phyloP scores from a whole-genome alignment of 164 flowering plant species.

The Nymphaea colorata region DNA sequence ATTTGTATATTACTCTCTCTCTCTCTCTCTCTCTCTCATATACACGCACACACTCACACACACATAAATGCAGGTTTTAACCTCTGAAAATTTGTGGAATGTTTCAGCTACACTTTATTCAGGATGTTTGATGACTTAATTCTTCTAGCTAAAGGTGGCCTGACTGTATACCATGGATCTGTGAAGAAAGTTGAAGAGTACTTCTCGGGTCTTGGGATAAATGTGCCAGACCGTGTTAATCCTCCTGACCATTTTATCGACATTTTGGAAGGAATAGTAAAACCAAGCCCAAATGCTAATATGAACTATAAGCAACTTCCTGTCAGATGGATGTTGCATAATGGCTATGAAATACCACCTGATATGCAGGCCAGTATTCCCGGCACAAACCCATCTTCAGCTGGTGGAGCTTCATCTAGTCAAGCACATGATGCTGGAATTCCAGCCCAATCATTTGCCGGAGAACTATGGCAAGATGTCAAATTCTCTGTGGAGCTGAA shows the following conservation, averaged over 20 bases:
- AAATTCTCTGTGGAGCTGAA: conserved; percentile 40
- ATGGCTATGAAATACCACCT: conserved; percentile 77
- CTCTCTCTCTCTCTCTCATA: too few relatives aligned
- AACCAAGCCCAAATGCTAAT: conserved; percentile 34
- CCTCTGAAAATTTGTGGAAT: neutral
- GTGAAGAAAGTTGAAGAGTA: conserved; percentile 93
- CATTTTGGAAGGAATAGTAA: conserved; percentile 85
- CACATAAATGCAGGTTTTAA: too few relatives aligned
- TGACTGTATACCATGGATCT: conserved; percentile 89
- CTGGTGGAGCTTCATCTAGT: conserved; percentile 18
- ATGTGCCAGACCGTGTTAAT: conserved; percentile 84
- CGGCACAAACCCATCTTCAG: conserved; percentile 28
- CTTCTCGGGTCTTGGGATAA: conserved; percentile 69
- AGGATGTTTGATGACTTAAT: conserved; percentile 95
- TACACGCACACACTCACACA: too few relatives aligned
- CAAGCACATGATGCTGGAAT: conserved; percentile 17
- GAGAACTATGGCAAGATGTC: conserved; percentile 76
- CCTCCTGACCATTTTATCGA: conserved; percentile 95
- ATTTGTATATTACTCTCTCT: too few relatives aligned
- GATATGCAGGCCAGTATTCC: conserved; percentile 53
- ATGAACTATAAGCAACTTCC: conserved; percentile 64
- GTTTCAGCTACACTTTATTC: conserved; percentile 79
- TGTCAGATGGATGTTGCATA: conserved; percentile 93
- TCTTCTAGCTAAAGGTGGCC: conserved; percentile 95
- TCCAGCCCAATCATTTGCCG: conserved; percentile 54